Evolutionary conservation across 352 stramenopile species (phyloP).

Genomic region (Pythium brassicae): DNA sequence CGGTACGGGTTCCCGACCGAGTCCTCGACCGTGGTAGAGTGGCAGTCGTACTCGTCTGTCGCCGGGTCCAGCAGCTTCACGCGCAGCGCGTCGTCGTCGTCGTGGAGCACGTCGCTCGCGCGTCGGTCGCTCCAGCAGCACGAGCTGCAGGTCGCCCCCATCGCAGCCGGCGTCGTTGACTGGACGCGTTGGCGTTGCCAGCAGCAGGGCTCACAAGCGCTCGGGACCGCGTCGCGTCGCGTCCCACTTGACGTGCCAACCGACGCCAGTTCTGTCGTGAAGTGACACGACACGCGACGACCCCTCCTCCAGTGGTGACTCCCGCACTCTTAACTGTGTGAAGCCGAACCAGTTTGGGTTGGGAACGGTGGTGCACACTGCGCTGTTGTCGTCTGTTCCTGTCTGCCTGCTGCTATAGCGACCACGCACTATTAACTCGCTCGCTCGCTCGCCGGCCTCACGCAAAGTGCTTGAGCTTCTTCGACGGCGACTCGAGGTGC

Average conservation of each 20-base stretch:
- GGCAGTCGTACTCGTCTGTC: slow-evolving; percentile 8
- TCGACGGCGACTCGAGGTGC: slow-evolving; percentile 78
- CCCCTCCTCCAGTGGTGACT: not conserved
- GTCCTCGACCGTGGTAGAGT: slow-evolving; percentile 10
- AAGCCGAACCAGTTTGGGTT: no score
- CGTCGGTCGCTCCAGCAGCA: slow-evolving; percentile 39
- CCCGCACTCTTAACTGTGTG: no score
- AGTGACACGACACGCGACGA: slow-evolving; percentile 1
- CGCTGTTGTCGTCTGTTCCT: no score
- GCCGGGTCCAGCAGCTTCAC: slow-evolving; percentile 41
- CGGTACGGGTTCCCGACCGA: slow-evolving; percentile 7
- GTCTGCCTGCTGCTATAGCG: no score
- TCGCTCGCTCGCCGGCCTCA: slow-evolving; percentile 15
- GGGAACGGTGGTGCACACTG: no score
- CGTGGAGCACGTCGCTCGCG: slow-evolving; percentile 24
- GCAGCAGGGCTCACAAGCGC: not conserved
- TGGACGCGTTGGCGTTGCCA: no score
- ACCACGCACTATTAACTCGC: not conserved
- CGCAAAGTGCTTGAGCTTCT: slow-evolving; percentile 80
- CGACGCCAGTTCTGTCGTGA: not conserved
- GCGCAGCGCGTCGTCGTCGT: slow-evolving; percentile 31
- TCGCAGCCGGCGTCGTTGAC: no score
- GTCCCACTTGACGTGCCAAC: not conserved
- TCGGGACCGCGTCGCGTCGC: slow-evolving; percentile 1
- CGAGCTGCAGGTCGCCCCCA: slow-evolving; percentile 32